Conservation (phyloP, 768 basidiomycete genomes). For the Tricholoma matsutake region DNA sequence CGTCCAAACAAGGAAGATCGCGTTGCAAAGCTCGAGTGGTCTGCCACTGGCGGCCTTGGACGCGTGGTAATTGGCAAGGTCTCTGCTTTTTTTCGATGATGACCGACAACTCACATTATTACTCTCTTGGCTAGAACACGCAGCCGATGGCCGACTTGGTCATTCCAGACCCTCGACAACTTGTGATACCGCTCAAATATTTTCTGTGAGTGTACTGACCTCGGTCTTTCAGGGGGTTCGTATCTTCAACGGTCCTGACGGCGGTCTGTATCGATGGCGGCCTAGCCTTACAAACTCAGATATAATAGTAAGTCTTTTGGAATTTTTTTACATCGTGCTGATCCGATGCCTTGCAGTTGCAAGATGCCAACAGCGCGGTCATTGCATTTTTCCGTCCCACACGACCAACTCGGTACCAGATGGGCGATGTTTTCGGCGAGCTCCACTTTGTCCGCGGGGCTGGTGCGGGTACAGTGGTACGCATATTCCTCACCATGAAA, state of each 20-base stretch:
- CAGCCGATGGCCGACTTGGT: constrained; percentile 83
- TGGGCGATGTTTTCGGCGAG: constrained; percentile 85
- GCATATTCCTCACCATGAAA: constrained; percentile 21
- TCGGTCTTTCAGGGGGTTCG: constrained; percentile 47
- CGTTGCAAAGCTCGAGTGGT: constrained; percentile 87
- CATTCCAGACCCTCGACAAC: constrained; percentile 59
- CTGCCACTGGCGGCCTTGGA: constrained; percentile 76
- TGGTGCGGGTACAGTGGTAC: constrained; percentile 80
- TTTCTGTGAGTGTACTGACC: constrained; percentile 16
- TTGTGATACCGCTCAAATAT: constrained; percentile 40
- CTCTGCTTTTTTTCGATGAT: constrained; percentile 14
- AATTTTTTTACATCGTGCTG: constrained; percentile 16
- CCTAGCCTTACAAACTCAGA: constrained; percentile 58
- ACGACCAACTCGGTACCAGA: constrained; percentile 74
- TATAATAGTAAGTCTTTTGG: constrained; percentile 47
- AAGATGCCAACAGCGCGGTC: constrained; percentile 63
- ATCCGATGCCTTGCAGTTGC: constrained; percentile 47
- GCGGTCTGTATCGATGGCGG: constrained; percentile 77
- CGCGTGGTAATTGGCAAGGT: constrained; percentile 87
- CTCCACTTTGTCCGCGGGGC: constrained; percentile 78
- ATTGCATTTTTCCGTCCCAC: constrained; percentile 82
- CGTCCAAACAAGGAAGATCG: constrained; percentile 85
- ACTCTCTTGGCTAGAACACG: constrained; percentile 50
- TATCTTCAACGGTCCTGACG: constrained; percentile 81
- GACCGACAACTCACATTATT: constrained; percentile 22